phyloP scores from a whole-genome alignment of 2,329 filamentous ascomycete species.

The Verticillium nonalfalfae region DNA sequence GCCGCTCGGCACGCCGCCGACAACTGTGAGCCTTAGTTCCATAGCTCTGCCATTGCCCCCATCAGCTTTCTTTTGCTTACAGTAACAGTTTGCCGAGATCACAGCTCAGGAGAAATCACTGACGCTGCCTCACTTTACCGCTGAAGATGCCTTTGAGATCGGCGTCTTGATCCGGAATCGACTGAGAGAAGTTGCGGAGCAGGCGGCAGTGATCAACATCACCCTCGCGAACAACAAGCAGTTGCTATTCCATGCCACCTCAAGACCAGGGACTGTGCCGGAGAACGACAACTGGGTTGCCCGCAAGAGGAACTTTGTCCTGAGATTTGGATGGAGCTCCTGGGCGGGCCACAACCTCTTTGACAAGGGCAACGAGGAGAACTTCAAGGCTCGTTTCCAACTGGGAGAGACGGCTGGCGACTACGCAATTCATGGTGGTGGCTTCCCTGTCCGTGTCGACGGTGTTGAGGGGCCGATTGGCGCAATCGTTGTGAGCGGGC shows the following conservation, averaged over 20 bases:
- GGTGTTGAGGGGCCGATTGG: slow-evolving; percentile 72
- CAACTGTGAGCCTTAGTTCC: background rate
- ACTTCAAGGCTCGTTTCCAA: slow-evolving; percentile 5
- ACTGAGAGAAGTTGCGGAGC: slow-evolving; percentile 2
- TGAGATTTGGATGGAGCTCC: slow-evolving; percentile 5
- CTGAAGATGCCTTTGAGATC: slow-evolving; percentile 5
- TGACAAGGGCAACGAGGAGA: slow-evolving; percentile 4
- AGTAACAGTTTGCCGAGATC: slow-evolving; percentile 4
- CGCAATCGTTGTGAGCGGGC: slow-evolving; percentile 67
- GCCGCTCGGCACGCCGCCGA: background rate
- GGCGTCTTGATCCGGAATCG: slow-evolving; percentile 5
- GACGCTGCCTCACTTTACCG: slow-evolving; percentile 2
- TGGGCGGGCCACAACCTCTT: slow-evolving; percentile 6
- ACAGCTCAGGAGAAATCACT: slow-evolving; percentile 3
- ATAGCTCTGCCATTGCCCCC: background rate
- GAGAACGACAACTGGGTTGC: slow-evolving; percentile 8
- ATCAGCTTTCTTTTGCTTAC: background rate
- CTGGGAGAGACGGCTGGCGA: slow-evolving; percentile 5
- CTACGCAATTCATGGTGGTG: slow-evolving; percentile 53
- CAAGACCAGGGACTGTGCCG: slow-evolving; percentile 4
- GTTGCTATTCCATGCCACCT: slow-evolving; percentile 5
- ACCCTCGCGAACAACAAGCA: slow-evolving; percentile 6
- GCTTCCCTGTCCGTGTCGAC: slow-evolving; percentile 62
- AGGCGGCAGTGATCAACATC: slow-evolving; percentile 5
- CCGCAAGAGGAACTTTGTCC: slow-evolving; percentile 5